A percentile compares a stretch with the other conserved stretches of the same genome.
Evolutionary conservation across 2,329 filamentous ascomycete species (phyloP).

Genomic region (Rhytidhysteron rufulum): DNA sequence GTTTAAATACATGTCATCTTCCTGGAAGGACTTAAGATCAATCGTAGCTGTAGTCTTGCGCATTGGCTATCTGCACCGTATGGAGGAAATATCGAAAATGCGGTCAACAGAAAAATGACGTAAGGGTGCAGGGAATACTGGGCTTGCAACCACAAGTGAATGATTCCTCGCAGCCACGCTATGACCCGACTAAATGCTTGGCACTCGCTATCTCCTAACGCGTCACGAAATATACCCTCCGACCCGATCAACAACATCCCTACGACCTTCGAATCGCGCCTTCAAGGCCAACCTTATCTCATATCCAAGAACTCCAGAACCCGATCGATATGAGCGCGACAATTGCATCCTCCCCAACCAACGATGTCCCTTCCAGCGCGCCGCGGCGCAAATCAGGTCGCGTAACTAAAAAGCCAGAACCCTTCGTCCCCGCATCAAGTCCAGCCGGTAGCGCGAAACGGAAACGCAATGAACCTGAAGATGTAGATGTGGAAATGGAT

Average conservation of each 20-base stretch:
- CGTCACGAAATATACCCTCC: background rate
- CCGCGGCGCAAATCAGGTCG: conserved; percentile 39
- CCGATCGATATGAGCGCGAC: background rate
- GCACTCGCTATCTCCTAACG: no score
- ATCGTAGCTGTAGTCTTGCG: no score
- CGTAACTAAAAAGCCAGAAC: conserved; percentile 35
- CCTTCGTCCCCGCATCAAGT: conserved; percentile 25
- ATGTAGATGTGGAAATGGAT: conserved; percentile 26
- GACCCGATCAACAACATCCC: background rate
- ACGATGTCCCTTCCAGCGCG: conserved; percentile 22
- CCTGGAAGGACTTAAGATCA: no score
- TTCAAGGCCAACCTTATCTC: background rate
- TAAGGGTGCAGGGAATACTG: no score
- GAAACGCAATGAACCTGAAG: conserved; percentile 29
- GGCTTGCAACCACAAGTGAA: no score
- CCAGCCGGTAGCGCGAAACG: conserved; percentile 31
- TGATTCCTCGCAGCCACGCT: no score
- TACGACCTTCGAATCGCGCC: background rate
- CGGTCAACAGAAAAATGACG: no score
- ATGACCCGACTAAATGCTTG: no score
- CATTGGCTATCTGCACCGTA: no score
- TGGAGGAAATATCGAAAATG: no score
- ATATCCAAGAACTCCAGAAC: background rate
- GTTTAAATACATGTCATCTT: no score
- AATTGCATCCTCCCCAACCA: conserved; percentile 15